Conservation (phyloP, 192 early-diverging fungal genomes). For the Entrophospora sp. region DNA sequence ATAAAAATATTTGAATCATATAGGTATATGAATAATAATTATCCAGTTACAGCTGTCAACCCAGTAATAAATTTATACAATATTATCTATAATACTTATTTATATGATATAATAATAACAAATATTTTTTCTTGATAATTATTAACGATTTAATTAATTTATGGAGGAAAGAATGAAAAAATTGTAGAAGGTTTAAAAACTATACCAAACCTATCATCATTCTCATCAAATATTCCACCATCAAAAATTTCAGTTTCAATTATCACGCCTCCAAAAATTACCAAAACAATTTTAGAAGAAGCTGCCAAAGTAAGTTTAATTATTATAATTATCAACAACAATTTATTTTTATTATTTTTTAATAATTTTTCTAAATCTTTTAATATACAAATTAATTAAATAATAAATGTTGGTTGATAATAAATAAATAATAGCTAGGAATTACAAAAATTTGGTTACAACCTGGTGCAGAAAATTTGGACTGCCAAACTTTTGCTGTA, state of each 20-base stretch:
- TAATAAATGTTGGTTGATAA: too few species aligned
- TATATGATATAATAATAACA: too few species aligned
- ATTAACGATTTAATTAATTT: too few species aligned
- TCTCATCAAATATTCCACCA: constrained; percentile 28
- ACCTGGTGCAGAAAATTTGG: constrained; percentile 54
- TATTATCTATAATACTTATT: too few species aligned
- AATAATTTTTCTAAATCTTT: neutral
- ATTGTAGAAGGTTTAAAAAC: constrained; percentile 31
- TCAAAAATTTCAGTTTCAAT: constrained; percentile 49
- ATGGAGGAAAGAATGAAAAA: constrained; percentile 39
- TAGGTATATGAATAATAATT: constrained; percentile 23
- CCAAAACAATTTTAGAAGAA: constrained; percentile 45
- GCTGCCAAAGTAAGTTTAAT: constrained; percentile 32
- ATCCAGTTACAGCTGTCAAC: constrained; percentile 25
- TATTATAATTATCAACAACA: neutral
- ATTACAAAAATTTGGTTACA: constrained; percentile 64
- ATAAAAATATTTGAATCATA: neutral
- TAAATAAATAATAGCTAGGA: constrained; percentile 44
- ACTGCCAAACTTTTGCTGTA: constrained; percentile 39
- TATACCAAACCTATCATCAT: constrained; percentile 29
- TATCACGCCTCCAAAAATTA: constrained; percentile 63
- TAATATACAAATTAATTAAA: too few species aligned
- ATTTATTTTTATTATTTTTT: neutral
- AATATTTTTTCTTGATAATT: too few species aligned
- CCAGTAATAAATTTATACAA: constrained; percentile 23